Evolutionary conservation across 345 rosid genomes (phyloP), one percentile per base, ranked within the genome.

Genomic region (Sisymbrium altissimum): DNA sequence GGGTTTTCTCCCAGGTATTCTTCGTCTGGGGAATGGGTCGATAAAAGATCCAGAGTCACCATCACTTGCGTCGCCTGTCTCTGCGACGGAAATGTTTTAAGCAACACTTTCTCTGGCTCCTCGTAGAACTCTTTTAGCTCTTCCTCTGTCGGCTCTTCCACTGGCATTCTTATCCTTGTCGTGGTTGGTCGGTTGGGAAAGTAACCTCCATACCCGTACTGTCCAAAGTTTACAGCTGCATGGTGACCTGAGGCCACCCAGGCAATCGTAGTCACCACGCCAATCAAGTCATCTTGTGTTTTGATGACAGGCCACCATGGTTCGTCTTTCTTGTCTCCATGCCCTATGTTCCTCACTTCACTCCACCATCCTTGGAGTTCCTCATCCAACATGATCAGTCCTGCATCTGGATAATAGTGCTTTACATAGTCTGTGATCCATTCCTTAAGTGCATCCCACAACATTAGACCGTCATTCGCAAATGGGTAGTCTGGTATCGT

Each of bases 181-280:
- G 74, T 71, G 25, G 81, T 73, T 54, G 81, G 81, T 49, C 78
- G 15, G 74, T 78, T 78, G 8, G 81, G 81, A 27, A 78, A 78
- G 66, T 73, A 78, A 17, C 78, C 81, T 52, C 78, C 81, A n/a
- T 72, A 73, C 35, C 66, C 72, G 23, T 78, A 73, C 33, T 78
- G 81, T 61, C 81, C 81, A 30, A 78, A 78, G 13, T 78, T 78
- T 0, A 78, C 81, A 14, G 81, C 81, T 19, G 81, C 81, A 30
- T 78, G 81, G 62, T 78, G 78, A 33, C 81, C 81, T 14, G 78
- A 66, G 30, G 74, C 71, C 9, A 78, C 81, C 81, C 81, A 78
- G 9, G 78, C 78, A 17, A 78, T 78, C 7, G 81, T 78, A 7
- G 78, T 73, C 53, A 48, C 54, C 12, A 73, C 48, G 13, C 17